Evolutionary conservation across 768 basidiomycete species (phyloP), one percentile per base, ranked within the genome.

Genomic region (Hemileccinum rubropunctum): DNA sequence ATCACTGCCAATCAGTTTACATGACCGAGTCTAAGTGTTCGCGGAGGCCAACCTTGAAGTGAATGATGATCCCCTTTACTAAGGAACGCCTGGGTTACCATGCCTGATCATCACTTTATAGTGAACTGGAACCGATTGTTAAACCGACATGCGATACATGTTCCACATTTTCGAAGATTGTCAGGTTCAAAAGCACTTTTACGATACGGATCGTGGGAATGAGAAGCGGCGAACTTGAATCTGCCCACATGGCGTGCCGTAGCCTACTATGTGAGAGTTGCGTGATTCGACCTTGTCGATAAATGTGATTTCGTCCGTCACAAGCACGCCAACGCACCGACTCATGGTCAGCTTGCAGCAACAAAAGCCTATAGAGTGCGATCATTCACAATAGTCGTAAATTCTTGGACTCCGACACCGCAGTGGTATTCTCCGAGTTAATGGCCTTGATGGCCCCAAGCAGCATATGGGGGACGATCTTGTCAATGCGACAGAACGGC

Each of bases 191-290:
- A 63, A 6, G 56, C 6, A 40, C 17, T 20, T 52, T 47, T 4
- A 65, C 45, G 3, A 65, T 45, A 4, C 59, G 59, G 38, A 66
- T 50, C 28, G 61, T 61, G 2, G 64, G 63, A 7, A 54, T n/a
- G n/a, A n/a, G n/a, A n/a, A n/a, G n/a, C n/a, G 37, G 12, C 53
- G n/a, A n/a, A n/a, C n/a, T n/a, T n/a, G 33, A 1, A 51, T 39
- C 15, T 23, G 20, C 7, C 47, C 52, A 1, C 9, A 7, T 38
- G 28, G 8, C 43, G 33, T 26, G 45, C 51, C n/a, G n/a, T n/a
- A n/a, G n/a, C n/a, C n/a, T n/a, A n/a, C n/a, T n/a, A n/a, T n/a
- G n/a, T n/a, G n/a, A n/a, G n/a, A n/a, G n/a, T n/a, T n/a, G n/a
- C n/a, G n/a, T n/a, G n/a, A 4, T 42, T 39, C 3, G 32, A 44